Evolutionary conservation across 306 rosid species (phyloP).

Genomic region (Lagenaria siceraria): DNA sequence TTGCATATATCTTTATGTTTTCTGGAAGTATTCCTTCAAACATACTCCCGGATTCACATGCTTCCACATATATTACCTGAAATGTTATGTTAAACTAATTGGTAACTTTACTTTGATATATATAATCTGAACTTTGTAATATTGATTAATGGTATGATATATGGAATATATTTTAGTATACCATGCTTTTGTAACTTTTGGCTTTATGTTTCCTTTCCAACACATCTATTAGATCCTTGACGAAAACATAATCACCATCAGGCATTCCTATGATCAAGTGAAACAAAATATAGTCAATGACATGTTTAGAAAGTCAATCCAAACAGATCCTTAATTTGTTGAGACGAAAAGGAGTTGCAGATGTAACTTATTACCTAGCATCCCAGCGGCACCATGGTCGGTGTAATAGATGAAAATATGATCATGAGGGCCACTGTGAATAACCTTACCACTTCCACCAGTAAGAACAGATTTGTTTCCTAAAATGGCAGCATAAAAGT

Average conservation of each 20-base stretch:
- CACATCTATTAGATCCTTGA: conserved; percentile 26
- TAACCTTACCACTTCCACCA: conserved; percentile 66
- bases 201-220: conserved; percentile 40
- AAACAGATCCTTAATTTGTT: neutral
- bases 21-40: conserved; percentile 54
- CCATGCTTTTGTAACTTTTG: conserved; percentile 39
- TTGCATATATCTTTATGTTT: conserved; percentile 36
- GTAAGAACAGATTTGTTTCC: conserved; percentile 35
- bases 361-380: conserved; percentile 20
- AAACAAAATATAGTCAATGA: neutral
- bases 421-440: conserved; percentile 44
- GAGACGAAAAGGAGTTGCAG: neutral
- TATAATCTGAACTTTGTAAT: too few relatives aligned
- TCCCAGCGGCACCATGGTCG: conserved; percentile 44
- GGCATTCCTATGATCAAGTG: conserved; percentile 32
- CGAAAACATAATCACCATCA: neutral
- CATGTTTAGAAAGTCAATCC: too few relatives aligned
- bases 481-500: conserved; percentile 42
- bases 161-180: too few relatives aligned
- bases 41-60: conserved; percentile 74
- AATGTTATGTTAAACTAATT: too few relatives aligned
- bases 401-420: conserved; percentile 43
- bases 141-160: too few relatives aligned
- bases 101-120: too few relatives aligned
- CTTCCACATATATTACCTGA: conserved; percentile 45